A percentile compares a stretch with the other conserved stretches of the same genome.
phyloP scores from a whole-genome alignment of 2,329 filamentous ascomycete genomes.

The Neonectria hederae region DNA sequence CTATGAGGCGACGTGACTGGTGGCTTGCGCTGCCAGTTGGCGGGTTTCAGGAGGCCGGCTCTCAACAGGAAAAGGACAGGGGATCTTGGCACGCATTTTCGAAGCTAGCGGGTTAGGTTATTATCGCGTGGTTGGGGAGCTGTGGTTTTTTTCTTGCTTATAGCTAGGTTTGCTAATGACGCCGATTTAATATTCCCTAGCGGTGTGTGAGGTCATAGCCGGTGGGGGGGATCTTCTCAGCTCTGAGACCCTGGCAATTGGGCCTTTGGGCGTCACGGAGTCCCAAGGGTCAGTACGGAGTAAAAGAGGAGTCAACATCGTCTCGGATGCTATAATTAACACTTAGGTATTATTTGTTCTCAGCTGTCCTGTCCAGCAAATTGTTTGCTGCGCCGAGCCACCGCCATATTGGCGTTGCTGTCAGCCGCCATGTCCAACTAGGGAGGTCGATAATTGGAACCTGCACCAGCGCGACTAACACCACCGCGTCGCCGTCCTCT shows the following conservation, averaged over 20 bases:
- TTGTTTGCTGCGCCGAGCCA: conserved; percentile 6
- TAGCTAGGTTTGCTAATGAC: neutral
- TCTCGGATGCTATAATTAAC: conserved; percentile 26
- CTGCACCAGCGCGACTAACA: conserved; percentile 2
- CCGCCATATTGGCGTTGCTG: conserved; percentile 4
- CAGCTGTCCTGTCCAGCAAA: neutral
- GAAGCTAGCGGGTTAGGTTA: neutral
- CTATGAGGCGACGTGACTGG: conserved; percentile 12
- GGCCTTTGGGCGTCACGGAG: neutral
- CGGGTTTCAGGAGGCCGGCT: neutral
- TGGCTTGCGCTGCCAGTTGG: conserved; percentile 14
- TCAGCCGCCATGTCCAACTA: neutral
- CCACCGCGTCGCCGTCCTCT: conserved; percentile 20
- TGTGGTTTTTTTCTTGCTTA: neutral
- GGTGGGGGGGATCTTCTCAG: conserved; percentile 6
- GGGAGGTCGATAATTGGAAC: neutral
- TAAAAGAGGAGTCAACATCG: neutral
- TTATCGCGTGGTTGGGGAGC: neutral
- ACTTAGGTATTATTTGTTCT: conserved; percentile 11
- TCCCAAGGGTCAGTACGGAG: too few relatives aligned
- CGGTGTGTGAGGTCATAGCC: conserved; percentile 36
- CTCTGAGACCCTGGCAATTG: neutral
- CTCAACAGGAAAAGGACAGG: conserved; percentile 1
- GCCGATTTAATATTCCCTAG: conserved; percentile 2
- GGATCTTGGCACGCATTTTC: conserved; percentile 5